Evolutionary conservation across 805 yeast genomes (phyloP), one percentile per base, ranked within the genome.

Genomic region (Suhomyces emberorum): DNA sequence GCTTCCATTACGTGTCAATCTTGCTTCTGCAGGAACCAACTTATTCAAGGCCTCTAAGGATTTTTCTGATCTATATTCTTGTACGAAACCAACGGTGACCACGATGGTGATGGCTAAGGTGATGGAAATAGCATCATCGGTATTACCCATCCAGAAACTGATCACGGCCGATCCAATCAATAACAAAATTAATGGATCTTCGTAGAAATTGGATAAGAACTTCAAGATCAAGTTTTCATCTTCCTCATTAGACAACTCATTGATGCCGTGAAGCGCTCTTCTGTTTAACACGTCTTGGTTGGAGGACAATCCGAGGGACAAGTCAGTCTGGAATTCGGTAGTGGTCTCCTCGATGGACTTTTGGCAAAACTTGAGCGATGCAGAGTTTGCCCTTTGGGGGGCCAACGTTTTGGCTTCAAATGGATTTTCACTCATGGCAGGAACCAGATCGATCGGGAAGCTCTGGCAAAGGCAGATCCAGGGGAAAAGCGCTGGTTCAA

Each of bases 21-120:
- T 93, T 24, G 97, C 95, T 55, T 84, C 88, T n/a, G 95, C 96
- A 2, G 99, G 99, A 6, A 93, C 97, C 49, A 93, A 73, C 55
- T 85, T 84, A 58, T 85, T 89, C 41, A 93, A 73, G 0, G 98
- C 98, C 58, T 89, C 95, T 40, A 93, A 68, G 4, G 96, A 86
- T 68, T 93, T 84, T 55, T 93, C 99, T 2, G 96, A 86, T 52
- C 97, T 75, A 55, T 89, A 89, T 60, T 93, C 99, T 64, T 93
- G 99, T 21, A 93, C 89, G 64, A 93, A 93, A 0, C 99, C 99
- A 24, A 93, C 99, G 1, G 93, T 78, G 9, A 93, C 97, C 21
- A 93, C 99, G 48, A 93, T 89, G 29, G 86, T 51, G 33, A 93
- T 87, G 3, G 98, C 98, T 44, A 89, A 69, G 0, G 97, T 82